Evolutionary conservation across 2,329 filamentous ascomycete genomes (phyloP).

Genomic region (Massarina eburnea): DNA sequence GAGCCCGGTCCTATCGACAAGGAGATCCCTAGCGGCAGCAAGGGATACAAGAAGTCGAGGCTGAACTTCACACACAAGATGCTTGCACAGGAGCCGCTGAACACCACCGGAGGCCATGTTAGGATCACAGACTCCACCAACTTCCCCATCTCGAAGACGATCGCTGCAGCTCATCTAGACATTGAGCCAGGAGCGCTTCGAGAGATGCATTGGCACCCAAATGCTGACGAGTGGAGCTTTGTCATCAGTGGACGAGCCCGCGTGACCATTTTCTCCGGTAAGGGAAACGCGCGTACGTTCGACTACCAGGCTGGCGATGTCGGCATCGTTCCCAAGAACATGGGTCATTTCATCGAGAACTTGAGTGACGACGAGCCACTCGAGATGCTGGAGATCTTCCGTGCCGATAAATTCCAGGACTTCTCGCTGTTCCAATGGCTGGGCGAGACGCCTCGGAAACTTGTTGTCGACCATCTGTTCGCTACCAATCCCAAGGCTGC

Average conservation of each 20-base stretch:
- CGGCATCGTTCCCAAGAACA: slow-evolving; percentile 73
- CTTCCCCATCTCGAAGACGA: slow-evolving; percentile 72
- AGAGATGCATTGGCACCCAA: slow-evolving; percentile 83
- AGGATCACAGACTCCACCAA: slow-evolving; percentile 76
- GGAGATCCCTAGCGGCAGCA: slow-evolving; percentile 60
- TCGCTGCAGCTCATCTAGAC: slow-evolving; percentile 71
- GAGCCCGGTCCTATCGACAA: slow-evolving; percentile 65
- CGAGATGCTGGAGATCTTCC: slow-evolving; percentile 75
- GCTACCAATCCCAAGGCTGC: slow-evolving; percentile 61
- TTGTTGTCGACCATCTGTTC: slow-evolving; percentile 69
- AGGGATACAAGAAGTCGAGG: slow-evolving; percentile 66
- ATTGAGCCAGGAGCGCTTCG: slow-evolving; percentile 72
- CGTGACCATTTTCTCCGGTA: slow-evolving; percentile 72
- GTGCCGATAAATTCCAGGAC: slow-evolving; percentile 70
- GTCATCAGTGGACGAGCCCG: slow-evolving; percentile 72
- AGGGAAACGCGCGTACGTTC: slow-evolving; percentile 71
- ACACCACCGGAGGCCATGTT: slow-evolving; percentile 69
- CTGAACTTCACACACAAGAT: slow-evolving; percentile 71
- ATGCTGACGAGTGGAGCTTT: slow-evolving; percentile 79
- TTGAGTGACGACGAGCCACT: slow-evolving; percentile 71
- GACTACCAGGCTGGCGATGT: slow-evolving; percentile 76
- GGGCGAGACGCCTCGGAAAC: slow-evolving; percentile 67
- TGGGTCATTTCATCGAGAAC: slow-evolving; percentile 82
- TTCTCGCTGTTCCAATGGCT: slow-evolving; percentile 77
- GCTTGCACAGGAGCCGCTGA: slow-evolving; percentile 67